Base-by-base conservation (phyloP, 805 yeast genomes). In the Lipomyces lipofer region DNA sequence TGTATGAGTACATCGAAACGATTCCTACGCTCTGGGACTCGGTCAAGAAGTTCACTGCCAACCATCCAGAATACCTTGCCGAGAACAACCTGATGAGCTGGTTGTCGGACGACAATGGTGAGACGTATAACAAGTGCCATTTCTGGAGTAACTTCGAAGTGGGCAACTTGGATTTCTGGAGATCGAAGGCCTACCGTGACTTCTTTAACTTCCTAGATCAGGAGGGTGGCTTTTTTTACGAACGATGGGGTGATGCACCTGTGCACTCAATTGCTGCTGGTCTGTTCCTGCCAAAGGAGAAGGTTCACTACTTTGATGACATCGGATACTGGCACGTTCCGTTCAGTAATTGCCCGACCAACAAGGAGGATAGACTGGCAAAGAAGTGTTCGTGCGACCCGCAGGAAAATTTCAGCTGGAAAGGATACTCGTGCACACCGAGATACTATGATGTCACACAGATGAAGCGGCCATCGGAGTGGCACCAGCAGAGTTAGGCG, bases 241-340 rank as follows among this genome's bases (percentile, higher is more conserved):
- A 84, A 68, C 74, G 89, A 68, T 84, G 89, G 89, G 89, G 89
- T 24, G 89, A 84, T 69, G 89, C 89, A 0, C 88, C 88, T 2
- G 78, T 84, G 43, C 89, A 84, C 68, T 78, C 87, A 2, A 72
- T 84, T 55, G 89, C 84, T 3, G 85, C 78, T 2, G 73, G 84
- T 0, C 72, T 80, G 55, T 74, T 84, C 66, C 64, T 82, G 53
- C 74, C 80, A 24, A 76, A 72, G 54, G 75, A 75, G 25, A 72
- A 80, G 59, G 69, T 84, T 27, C 86, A 83, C 59, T 76, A 77
- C 69, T 84, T 84, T 65, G 81, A 75, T 35, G 81, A 82, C 62
- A 78, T 81, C 52, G 85, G 85, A 28, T 81, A 81, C 71, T 78
- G 59, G 69, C 85, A 81, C 65, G 76, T 69, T 40, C 83, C 84